Evolutionary conservation across 306 rosid genomes (phyloP).

Genomic region (Luffa acutangula): DNA sequence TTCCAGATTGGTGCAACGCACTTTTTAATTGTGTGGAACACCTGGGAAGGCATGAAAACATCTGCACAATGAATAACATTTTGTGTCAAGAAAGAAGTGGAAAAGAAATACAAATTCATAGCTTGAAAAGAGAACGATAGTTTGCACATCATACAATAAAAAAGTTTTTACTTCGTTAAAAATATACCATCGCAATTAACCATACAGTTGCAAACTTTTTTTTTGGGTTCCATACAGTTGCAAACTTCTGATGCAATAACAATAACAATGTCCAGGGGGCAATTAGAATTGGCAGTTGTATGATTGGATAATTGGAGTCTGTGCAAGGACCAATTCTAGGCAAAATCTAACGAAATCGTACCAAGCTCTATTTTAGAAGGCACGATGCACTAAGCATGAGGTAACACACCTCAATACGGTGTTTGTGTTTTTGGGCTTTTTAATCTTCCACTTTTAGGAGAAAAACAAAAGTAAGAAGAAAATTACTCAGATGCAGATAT

Average conservation of each 20-base stretch:
- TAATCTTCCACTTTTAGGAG: background rate
- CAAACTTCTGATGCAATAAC: background rate
- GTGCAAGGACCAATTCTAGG: background rate
- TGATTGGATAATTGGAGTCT: background rate
- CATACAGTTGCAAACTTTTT: background rate
- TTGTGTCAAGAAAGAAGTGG: background rate
- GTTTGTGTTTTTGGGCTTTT: background rate
- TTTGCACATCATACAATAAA: background rate
- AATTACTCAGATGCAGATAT: background rate
- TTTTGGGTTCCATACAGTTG: background rate
- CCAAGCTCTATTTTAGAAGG: background rate
- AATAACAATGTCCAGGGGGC: background rate
- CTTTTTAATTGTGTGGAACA: slow-evolving; percentile 67
- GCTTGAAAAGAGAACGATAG: background rate
- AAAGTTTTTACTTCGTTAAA: background rate
- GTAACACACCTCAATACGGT: background rate
- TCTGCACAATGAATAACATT: slow-evolving; percentile 30
- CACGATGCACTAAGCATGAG: background rate
- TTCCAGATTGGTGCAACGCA: slow-evolving; percentile 25
- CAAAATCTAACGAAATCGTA: background rate
- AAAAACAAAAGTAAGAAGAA: background rate
- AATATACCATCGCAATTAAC: background rate
- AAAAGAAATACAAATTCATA: background rate
- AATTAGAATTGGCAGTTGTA: background rate
- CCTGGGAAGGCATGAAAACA: slow-evolving; percentile 60